Conservation (phyloP, 1,284 basidiomycete genomes). For the Vanrija sp. region DNA sequence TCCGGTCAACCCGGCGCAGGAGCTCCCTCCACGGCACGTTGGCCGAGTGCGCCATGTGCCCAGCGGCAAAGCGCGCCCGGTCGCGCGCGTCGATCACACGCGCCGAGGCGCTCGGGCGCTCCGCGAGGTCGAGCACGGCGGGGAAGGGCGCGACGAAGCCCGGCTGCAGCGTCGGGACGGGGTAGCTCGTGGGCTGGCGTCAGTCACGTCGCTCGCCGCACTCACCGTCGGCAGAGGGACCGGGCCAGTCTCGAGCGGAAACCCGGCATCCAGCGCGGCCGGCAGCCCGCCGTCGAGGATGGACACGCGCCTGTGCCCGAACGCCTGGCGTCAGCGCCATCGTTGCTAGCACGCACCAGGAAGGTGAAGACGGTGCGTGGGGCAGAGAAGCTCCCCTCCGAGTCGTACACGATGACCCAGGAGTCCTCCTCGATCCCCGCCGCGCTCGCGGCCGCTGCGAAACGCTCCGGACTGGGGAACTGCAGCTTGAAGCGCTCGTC, state of each 20-base stretch:
- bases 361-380: conserved; percentile 11
- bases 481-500: conserved; percentile 5
- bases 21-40: too few relatives aligned
- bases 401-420: conserved; percentile 11
- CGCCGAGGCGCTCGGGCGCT: too few relatives aligned
- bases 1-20: too few relatives aligned
- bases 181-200: conserved; percentile 4
- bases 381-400: conserved; percentile 9
- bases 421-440: conserved; percentile 2
- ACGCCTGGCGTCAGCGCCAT: not conserved
- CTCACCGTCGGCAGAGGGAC: conserved; percentile 2
- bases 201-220: too few relatives aligned
- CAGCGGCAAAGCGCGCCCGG: too few relatives aligned
- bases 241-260: conserved; percentile 6
- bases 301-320: conserved; percentile 11
- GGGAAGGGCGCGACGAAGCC: not conserved
- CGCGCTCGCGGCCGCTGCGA: conserved; percentile 5
- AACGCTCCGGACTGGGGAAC: conserved; percentile 10
- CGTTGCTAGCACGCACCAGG: conserved; percentile 1
- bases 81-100: too few relatives aligned
- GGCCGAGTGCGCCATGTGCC: too few relatives aligned
- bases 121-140: not conserved
- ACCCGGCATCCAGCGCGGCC: conserved; percentile 3
- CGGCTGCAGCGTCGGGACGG: not conserved
- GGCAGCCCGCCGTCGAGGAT: conserved; percentile 12